phyloP scores from a whole-genome alignment of 2,329 filamentous ascomycete species.

The Sclerotinia sclerotiorum region DNA sequence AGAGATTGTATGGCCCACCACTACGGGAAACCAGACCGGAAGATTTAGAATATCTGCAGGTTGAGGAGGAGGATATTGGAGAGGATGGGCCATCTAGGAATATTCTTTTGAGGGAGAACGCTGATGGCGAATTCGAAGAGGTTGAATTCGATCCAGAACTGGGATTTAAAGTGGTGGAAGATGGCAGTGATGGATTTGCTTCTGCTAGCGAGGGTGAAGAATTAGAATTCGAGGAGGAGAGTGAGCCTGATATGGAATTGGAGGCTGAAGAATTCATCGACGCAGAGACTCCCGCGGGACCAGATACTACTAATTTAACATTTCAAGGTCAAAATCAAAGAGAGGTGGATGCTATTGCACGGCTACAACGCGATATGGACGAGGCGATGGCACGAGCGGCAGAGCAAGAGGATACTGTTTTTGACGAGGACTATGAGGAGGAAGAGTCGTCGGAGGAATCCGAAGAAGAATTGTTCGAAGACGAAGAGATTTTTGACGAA shows the following conservation, averaged over 20 bases:
- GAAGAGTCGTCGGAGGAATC: slow-evolving; percentile 27
- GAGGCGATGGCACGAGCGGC: slow-evolving; percentile 33
- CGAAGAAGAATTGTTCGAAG: slow-evolving; percentile 37
- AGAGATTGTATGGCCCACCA: slow-evolving; percentile 77
- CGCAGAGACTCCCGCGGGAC: slow-evolving; percentile 36
- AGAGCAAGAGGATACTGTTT: slow-evolving; percentile 32
- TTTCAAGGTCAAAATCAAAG: slow-evolving; percentile 37
- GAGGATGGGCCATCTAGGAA: slow-evolving; percentile 47
- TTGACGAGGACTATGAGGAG: slow-evolving; percentile 32
- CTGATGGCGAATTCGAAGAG: slow-evolving; percentile 61
- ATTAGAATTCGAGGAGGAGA: slow-evolving; percentile 5
- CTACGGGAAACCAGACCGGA: slow-evolving; percentile 60
- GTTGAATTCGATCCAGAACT: slow-evolving; percentile 46
- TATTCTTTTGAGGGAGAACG: slow-evolving; percentile 54
- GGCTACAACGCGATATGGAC: slow-evolving; percentile 40
- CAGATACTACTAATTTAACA: slow-evolving; percentile 26
- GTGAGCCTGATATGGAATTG: slow-evolving; percentile 37
- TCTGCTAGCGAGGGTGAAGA: background rate
- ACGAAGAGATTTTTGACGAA: slow-evolving; percentile 29
- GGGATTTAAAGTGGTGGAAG: slow-evolving; percentile 38
- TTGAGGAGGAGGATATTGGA: slow-evolving; percentile 47
- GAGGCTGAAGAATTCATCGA: slow-evolving; percentile 37
- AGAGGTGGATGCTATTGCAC: slow-evolving; percentile 39
- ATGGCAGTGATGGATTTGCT: slow-evolving; percentile 30
- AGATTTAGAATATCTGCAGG: slow-evolving; percentile 50